Evolutionary conservation across 495 filamentous ascomycete genomes (phyloP).

Genomic region (Neurospora sp.): DNA sequence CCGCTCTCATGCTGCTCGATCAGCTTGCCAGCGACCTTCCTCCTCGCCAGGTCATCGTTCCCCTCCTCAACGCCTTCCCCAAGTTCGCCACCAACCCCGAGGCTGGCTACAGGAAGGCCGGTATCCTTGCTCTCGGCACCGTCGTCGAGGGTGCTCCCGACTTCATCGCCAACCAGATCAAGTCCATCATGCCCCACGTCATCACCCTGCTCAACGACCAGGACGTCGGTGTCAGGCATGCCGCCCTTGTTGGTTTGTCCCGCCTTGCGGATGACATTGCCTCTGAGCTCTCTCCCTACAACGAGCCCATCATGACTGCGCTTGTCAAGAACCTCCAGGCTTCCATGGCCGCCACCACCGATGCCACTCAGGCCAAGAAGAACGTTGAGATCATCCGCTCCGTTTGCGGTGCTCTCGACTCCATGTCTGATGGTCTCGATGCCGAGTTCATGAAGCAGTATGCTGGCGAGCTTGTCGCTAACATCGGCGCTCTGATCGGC

Average conservation of each 20-base stretch:
- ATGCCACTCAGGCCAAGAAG: conserved; percentile 49
- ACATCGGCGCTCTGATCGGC: conserved; percentile 69
- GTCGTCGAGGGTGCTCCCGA: conserved; percentile 95
- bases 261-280: conserved; percentile 86
- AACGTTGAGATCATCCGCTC: conserved; percentile 78
- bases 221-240: conserved; percentile 72
- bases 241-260: conserved; percentile 75
- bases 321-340: conserved; percentile 82
- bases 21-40: conserved; percentile 79
- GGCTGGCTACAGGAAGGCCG: conserved; percentile 74
- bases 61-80: conserved; percentile 73
- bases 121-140: conserved; percentile 84
- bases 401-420: conserved; percentile 83
- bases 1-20: conserved; percentile 81
- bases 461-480: conserved; percentile 69
- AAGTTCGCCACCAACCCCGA: conserved; percentile 63
- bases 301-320: conserved; percentile 69
- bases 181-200: conserved; percentile 75
- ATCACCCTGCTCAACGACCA: conserved; percentile 75
- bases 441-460: conserved; percentile 71
- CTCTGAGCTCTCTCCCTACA: conserved; percentile 75
- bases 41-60: conserved; percentile 89
- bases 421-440: conserved; percentile 82
- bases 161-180: conserved; percentile 83
- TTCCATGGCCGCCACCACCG: conserved; percentile 43